Percentiles rank a stretch among this genome's conserved stretches.
These are phyloP conservation scores for Ceratocystis albifundus DNA, from an alignment of 2,329 filamentous ascomycete species.

Conservation along the genomic window DNA sequence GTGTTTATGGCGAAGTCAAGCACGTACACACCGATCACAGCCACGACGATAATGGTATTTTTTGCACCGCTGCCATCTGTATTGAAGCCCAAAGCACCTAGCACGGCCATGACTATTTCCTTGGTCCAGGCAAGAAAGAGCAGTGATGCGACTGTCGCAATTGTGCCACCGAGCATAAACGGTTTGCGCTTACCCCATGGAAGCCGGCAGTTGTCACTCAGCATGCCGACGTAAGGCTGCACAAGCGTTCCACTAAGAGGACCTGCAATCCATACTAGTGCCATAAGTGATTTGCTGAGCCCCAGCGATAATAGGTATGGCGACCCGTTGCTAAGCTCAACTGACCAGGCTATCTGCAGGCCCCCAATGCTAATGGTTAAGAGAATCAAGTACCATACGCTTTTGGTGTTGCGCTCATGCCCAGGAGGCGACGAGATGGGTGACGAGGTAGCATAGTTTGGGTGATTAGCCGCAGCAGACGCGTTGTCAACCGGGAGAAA, in stretches of 20 bases:
- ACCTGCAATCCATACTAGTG: slow-evolving; percentile 70
- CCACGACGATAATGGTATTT: slow-evolving; percentile 58
- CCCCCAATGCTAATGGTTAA: slow-evolving; percentile 80
- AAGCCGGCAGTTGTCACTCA: slow-evolving; percentile 65
- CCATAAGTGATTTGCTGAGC: slow-evolving; percentile 71
- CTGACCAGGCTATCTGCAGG: slow-evolving; percentile 89
- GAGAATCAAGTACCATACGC: slow-evolving; percentile 71
- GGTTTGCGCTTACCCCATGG: slow-evolving; percentile 69
- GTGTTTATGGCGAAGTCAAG: slow-evolving; percentile 94
- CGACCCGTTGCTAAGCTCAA: slow-evolving; percentile 87
- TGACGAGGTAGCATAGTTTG: background rate
- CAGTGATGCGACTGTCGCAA: slow-evolving; percentile 55
- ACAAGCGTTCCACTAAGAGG: slow-evolving; percentile 68
- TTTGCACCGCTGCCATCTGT: slow-evolving; percentile 53
- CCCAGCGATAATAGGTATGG: slow-evolving; percentile 70
- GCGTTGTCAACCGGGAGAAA: slow-evolving; percentile 21
- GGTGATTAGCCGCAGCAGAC: background rate
- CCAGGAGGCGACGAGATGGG: slow-evolving; percentile 22
- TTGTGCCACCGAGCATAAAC: slow-evolving; percentile 62
- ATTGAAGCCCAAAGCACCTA: slow-evolving; percentile 60
- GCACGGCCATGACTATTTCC: slow-evolving; percentile 56
- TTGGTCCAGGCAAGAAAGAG: slow-evolving; percentile 62
- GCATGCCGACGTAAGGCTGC: slow-evolving; percentile 71
- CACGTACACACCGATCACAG: slow-evolving; percentile 77
- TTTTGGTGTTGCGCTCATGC: slow-evolving; percentile 53